phyloP scores from a whole-genome alignment of 345 rosid species.

The Ailanthus altissimus region DNA sequence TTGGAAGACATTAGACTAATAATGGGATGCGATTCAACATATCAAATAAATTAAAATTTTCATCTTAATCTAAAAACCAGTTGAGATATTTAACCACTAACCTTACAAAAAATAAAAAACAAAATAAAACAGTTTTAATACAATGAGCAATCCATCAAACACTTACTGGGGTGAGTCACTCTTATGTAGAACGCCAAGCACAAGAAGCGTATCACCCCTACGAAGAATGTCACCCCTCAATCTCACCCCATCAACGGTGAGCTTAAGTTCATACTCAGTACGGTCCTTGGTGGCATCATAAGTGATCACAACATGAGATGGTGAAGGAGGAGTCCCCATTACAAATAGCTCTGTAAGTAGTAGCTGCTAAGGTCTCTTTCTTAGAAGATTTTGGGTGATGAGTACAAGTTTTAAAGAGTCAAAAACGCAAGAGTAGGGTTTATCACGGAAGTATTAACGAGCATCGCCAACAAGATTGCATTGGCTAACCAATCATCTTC shows the following conservation, averaged over 20 bases:
- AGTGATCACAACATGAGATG: conserved; percentile 44
- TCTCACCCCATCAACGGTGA: conserved; percentile 31
- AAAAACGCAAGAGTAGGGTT: background rate
- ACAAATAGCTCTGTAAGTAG: background rate
- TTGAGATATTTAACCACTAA: background rate
- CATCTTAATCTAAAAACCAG: background rate
- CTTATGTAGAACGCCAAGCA: conserved; percentile 57
- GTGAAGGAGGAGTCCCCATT: conserved; percentile 42
- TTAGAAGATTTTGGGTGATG: background rate
- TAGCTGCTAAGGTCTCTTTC: background rate
- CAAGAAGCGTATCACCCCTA: conserved; percentile 46
- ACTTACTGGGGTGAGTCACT: conserved; percentile 59
- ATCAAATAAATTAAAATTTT: background rate
- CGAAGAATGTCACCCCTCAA: conserved; percentile 53
- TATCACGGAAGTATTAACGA: conserved; percentile 7
- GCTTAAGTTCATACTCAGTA: conserved; percentile 40
- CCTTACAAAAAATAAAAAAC: background rate
- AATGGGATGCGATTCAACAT: background rate
- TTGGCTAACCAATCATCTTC: conserved; percentile 25
- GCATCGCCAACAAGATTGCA: background rate
- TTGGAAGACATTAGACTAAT: background rate
- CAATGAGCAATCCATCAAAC: background rate
- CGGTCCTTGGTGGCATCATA: conserved; percentile 61
- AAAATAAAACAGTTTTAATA: background rate
- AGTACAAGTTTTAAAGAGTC: background rate